Conservation (phyloP, 2,329 filamentous ascomycete species). For the Alternaria longipes region DNA sequence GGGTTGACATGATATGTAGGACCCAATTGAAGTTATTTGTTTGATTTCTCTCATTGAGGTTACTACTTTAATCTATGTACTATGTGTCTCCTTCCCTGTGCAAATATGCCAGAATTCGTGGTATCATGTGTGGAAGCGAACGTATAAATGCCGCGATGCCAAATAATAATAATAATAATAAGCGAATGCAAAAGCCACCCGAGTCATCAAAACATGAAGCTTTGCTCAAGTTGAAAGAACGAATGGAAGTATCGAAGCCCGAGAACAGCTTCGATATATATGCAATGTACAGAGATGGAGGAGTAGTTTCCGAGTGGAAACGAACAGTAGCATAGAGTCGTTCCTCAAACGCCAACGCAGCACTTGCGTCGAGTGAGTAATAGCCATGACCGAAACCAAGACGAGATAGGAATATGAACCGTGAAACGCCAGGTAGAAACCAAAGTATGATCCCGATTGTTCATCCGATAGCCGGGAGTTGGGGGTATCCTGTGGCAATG, state of each 20-base stretch:
- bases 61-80: constrained; percentile 5
- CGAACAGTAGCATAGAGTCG: not conserved
- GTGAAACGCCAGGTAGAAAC: constrained; percentile 8
- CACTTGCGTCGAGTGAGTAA: constrained; percentile 15
- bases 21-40: not conserved
- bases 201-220: not conserved
- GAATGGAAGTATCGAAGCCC: not conserved
- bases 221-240: not conserved
- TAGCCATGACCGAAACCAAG: not conserved
- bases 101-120: not conserved
- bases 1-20: not conserved
- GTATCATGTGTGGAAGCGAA: not conserved
- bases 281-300: constrained; percentile 5
- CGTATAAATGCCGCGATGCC: not conserved
- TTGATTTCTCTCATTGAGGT: not conserved
- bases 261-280: not conserved
- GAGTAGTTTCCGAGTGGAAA: not conserved
- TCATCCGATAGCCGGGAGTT: constrained; percentile 4
- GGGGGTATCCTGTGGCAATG: constrained; percentile 18
- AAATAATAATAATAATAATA: not conserved
- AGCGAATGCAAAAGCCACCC: not conserved
- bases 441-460: constrained; percentile 4
- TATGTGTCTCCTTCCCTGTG: not conserved
- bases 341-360: constrained; percentile 13
- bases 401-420: constrained; percentile 1